These are phyloP conservation scores for Termitomyces heimii DNA, from an alignment of 768 basidiomycete genomes.

Conservation along the genomic window DNA sequence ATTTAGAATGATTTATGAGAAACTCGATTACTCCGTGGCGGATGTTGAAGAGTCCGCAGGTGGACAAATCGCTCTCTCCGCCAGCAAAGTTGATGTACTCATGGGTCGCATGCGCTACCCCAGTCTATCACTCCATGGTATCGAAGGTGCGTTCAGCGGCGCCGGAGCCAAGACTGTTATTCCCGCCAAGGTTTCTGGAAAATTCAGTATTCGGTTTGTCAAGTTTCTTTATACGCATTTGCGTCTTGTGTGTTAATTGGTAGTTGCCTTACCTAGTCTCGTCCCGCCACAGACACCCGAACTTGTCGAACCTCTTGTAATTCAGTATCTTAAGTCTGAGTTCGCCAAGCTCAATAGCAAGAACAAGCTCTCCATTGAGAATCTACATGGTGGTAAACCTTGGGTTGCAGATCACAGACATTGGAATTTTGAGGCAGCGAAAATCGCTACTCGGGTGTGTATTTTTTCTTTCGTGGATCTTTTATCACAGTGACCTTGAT, in stretches of 20 bases:
- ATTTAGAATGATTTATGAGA: conserved; percentile 55
- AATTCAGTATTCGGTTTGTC: conserved; percentile 86
- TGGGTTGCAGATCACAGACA: conserved; percentile 85
- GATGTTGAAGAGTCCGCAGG: conserved; percentile 79
- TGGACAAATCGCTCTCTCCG: conserved; percentile 64
- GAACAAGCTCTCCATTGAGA: conserved; percentile 71
- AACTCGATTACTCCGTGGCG: conserved; percentile 61
- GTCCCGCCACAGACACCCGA: conserved; percentile 89
- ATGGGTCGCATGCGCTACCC: conserved; percentile 95
- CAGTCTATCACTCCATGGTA: conserved; percentile 88
- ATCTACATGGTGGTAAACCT: conserved; percentile 78
- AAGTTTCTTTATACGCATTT: too few species aligned
- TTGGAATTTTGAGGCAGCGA: conserved; percentile 92
- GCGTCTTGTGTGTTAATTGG: neutral
- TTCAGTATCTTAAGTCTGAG: conserved; percentile 63
- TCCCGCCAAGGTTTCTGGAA: conserved; percentile 81
- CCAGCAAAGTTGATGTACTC: conserved; percentile 71
- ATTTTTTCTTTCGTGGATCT: neutral
- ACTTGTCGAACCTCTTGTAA: conserved; percentile 63
- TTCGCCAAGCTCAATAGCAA: conserved; percentile 84
- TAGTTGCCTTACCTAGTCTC: conserved; percentile 33
- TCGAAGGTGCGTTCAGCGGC: conserved; percentile 89
- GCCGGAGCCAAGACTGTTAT: conserved; percentile 90
- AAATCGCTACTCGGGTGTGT: conserved; percentile 70
- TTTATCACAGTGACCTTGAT: neutral